Evolutionary conservation across 129 eudicot species (phyloP).

Genomic region (Flaveria linearis): DNA sequence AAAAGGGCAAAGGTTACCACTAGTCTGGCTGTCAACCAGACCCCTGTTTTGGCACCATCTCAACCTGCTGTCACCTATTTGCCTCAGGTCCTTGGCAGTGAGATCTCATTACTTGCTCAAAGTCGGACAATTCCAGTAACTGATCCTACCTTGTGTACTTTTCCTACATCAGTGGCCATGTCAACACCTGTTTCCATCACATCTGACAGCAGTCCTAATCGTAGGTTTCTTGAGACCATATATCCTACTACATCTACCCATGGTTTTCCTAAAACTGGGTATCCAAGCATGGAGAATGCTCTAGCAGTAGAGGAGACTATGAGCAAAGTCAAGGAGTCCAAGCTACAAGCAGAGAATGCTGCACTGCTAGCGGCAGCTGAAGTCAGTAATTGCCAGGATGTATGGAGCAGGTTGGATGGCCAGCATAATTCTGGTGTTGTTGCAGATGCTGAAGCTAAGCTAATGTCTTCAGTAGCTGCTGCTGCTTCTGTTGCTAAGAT

Average conservation of each 20-base stretch:
- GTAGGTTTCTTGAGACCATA: slow-evolving; percentile 1
- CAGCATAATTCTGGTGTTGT: slow-evolving; percentile 55
- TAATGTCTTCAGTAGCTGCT: slow-evolving; percentile 85
- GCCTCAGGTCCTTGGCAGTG: slow-evolving; percentile 29
- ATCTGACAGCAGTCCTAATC: slow-evolving; percentile 40
- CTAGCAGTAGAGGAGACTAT: slow-evolving; percentile 38
- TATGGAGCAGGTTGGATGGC: slow-evolving; percentile 71
- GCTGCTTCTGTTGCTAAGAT: slow-evolving; percentile 97
- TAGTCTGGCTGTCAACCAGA: slow-evolving; percentile 46
- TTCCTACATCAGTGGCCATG: slow-evolving; percentile 44
- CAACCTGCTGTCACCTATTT: slow-evolving; percentile 48
- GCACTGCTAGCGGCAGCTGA: slow-evolving; percentile 72
- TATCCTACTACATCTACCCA: not conserved
- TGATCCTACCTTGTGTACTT: slow-evolving; percentile 43
- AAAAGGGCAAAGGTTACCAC: slow-evolving; percentile 33
- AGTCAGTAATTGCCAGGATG: slow-evolving; percentile 55
- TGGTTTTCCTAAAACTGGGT: slow-evolving; percentile 4
- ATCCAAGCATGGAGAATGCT: slow-evolving; percentile 37
- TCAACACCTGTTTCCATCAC: slow-evolving; percentile 36
- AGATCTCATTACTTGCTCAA: slow-evolving; percentile 58
- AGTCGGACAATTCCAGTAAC: slow-evolving; percentile 61
- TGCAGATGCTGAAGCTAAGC: slow-evolving; percentile 62
- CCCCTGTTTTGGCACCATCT: slow-evolving; percentile 78
- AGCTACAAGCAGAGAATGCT: slow-evolving; percentile 74
- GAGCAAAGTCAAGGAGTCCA: slow-evolving; percentile 72